Percentiles rank a stretch among this genome's conserved stretches.
phyloP scores from a whole-genome alignment of 305 asterid genomes.

The Fraxinus sp. region DNA sequence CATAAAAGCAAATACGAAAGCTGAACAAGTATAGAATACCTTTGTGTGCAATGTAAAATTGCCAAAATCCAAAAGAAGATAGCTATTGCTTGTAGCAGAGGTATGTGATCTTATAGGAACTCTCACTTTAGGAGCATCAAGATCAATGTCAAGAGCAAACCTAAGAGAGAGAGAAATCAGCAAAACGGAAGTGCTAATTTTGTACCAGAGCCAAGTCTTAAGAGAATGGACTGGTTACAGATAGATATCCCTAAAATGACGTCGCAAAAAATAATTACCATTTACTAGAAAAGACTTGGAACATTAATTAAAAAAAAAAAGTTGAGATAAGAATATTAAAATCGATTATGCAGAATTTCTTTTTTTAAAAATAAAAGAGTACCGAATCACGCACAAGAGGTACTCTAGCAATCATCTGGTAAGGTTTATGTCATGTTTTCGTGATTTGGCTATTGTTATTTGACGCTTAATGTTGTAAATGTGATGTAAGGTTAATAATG shows the following conservation, averaged over 20 bases:
- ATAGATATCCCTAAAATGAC: background rate
- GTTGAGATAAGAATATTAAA: background rate
- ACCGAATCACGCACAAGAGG: background rate
- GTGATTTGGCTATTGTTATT: background rate
- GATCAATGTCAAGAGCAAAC: conserved; percentile 98
- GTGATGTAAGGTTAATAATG: background rate
- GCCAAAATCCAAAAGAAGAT: conserved; percentile 90
- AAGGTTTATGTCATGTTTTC: background rate
- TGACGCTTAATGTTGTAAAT: background rate
- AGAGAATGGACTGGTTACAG: background rate
- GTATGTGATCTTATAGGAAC: conserved; percentile 68
- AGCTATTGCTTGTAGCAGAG: conserved; percentile 57
- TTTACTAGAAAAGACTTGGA: background rate
- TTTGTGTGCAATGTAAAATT: conserved; percentile 89
- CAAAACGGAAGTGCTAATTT: background rate
- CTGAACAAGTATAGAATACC: conserved; percentile 44
- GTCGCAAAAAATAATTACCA: background rate
- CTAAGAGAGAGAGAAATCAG: conserved; percentile 32
- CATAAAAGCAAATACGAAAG: conserved; percentile 22
- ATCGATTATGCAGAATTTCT: background rate
- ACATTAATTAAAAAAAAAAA: background rate
- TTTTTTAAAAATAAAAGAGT: background rate
- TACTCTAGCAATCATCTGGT: background rate
- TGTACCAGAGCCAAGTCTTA: background rate
- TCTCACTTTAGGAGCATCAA: conserved; percentile 98